A percentile compares a stretch with the other conserved stretches of the same genome.
Conservation (phyloP, 129 eudicot species). For the Tagetes erecta region DNA sequence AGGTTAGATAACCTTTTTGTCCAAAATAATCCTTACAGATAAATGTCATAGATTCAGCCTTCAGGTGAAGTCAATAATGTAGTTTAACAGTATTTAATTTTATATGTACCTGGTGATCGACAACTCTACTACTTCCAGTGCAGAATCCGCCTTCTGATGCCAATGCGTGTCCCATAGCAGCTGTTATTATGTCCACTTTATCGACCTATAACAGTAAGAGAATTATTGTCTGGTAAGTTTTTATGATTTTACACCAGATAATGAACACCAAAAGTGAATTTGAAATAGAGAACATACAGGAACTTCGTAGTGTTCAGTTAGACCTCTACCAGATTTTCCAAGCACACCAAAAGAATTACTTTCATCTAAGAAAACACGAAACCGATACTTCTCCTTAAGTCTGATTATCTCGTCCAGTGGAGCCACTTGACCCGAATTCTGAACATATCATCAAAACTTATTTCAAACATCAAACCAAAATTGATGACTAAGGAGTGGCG, state of each 20-base stretch:
- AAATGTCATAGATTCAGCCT: neutral
- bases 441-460: constrained; percentile 22
- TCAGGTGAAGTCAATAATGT: neutral
- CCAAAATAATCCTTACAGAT: neutral
- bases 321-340: constrained; percentile 91
- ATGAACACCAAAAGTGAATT: neutral
- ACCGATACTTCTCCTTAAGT: constrained; percentile 77
- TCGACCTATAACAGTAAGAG: constrained; percentile 50
- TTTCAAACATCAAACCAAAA: constrained; percentile 13
- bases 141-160: constrained; percentile 97
- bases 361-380: constrained; percentile 82
- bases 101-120: constrained; percentile 86
- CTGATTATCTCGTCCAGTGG: constrained; percentile 90
- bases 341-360: constrained; percentile 92
- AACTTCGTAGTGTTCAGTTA: constrained; percentile 72
- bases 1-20: neutral
- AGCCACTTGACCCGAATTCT: constrained; percentile 94
- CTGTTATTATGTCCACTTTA: constrained; percentile 86
- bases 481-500: neutral
- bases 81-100: constrained; percentile 4
- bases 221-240: neutral
- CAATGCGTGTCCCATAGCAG: constrained; percentile 95
- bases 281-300: constrained; percentile 54
- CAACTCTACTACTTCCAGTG: constrained; percentile 85
- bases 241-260: neutral